phyloP scores from a whole-genome alignment of 2,329 filamentous ascomycete genomes.

The Colletotrichum scovillei region DNA sequence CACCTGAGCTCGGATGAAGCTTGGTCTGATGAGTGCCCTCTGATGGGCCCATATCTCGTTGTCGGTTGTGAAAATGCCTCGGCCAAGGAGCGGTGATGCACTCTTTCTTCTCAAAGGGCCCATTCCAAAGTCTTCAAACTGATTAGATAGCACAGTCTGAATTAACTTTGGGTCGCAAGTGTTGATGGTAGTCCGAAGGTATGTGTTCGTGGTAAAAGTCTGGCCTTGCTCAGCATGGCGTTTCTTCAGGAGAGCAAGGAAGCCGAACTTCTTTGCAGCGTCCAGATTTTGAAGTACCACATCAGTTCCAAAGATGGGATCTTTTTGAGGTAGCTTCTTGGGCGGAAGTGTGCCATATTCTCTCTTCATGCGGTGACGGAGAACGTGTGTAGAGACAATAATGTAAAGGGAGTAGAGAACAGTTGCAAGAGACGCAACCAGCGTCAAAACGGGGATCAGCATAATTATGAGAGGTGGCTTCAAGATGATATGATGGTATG shows the following conservation, averaged over 20 bases:
- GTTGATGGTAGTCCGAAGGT: constrained; percentile 21
- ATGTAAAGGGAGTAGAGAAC: constrained; percentile 16
- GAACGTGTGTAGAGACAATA: constrained; percentile 17
- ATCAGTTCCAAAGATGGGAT: constrained; percentile 8
- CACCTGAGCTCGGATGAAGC: constrained; percentile 47
- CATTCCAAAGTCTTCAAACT: constrained; percentile 62
- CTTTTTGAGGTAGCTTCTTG: constrained; percentile 19
- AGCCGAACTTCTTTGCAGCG: constrained; percentile 15
- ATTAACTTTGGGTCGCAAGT: constrained; percentile 62
- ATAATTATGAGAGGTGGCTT: not conserved
- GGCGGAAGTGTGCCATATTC: constrained; percentile 21
- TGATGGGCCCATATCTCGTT: constrained; percentile 59
- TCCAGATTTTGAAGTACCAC: constrained; percentile 18
- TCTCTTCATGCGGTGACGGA: constrained; percentile 19
- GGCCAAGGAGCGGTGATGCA: constrained; percentile 49
- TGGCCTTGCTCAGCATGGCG: constrained; percentile 12
- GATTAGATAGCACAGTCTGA: constrained; percentile 63
- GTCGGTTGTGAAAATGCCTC: constrained; percentile 58
- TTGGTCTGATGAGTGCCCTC: constrained; percentile 48
- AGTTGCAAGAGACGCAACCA: constrained; percentile 15
- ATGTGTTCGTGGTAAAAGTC: constrained; percentile 25
- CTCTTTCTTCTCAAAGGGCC: constrained; percentile 50
- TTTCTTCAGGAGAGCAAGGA: constrained; percentile 14
- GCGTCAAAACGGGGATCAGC: constrained; percentile 3
- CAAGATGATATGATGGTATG: not conserved